These are phyloP conservation scores for Maudiozyma serrabonitensis DNA, from an alignment of 805 yeast genomes.

Conservation along the genomic window DNA sequence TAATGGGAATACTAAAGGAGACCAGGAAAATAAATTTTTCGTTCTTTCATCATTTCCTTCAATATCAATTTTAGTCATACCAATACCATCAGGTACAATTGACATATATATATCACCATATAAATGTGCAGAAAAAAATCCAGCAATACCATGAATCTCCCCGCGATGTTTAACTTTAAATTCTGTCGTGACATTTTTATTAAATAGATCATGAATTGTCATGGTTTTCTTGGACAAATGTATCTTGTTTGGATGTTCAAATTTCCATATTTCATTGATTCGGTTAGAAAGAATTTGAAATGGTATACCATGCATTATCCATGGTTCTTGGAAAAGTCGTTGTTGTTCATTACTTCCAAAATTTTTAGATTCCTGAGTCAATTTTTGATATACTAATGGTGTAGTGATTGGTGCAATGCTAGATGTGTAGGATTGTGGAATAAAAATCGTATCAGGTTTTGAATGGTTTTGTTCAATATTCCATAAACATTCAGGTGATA, in stretches of 20 bases:
- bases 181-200: conserved; percentile 24
- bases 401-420: conserved; percentile 59
- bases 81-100: conserved; percentile 18
- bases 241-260: conserved; percentile 39
- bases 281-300: conserved; percentile 38
- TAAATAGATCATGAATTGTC: conserved; percentile 7
- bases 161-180: conserved; percentile 42
- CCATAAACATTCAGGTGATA: conserved; percentile 71
- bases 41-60: background rate
- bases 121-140: conserved; percentile 64
- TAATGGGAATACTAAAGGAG: conserved; percentile 57
- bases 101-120: conserved; percentile 42
- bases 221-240: background rate
- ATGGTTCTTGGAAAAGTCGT: conserved; percentile 30
- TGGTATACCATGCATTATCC: conserved; percentile 35
- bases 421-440: conserved; percentile 52
- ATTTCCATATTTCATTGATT: conserved; percentile 50
- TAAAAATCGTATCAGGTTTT: conserved; percentile 40
- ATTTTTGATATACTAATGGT: conserved; percentile 39
- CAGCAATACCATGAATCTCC: conserved; percentile 62
- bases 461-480: conserved; percentile 34
- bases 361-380: conserved; percentile 7
- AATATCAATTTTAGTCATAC: background rate
- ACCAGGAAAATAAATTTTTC: conserved; percentile 48
- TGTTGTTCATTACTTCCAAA: background rate